Conservation (phyloP, 192 early-diverging fungal species). For the Podila clonocystis region DNA sequence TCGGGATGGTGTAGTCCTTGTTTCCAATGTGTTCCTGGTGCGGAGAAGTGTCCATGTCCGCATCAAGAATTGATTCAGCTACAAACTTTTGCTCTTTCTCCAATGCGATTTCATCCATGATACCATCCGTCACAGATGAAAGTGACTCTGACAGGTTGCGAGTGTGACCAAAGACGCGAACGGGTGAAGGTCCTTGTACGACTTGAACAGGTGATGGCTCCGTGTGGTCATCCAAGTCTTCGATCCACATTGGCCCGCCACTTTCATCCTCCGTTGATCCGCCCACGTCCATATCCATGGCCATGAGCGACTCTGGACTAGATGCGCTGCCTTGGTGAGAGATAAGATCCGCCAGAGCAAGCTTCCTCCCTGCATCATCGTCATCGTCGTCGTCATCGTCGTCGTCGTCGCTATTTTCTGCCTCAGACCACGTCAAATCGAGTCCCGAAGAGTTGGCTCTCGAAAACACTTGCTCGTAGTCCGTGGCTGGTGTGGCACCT, state of each 20-base stretch:
- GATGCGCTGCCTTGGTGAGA: not conserved
- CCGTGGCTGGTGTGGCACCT: not conserved
- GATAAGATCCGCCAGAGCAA: not conserved
- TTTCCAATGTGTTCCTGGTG: slow-evolving; percentile 16
- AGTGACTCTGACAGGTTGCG: not conserved
- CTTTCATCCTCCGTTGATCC: not conserved
- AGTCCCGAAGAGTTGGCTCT: slow-evolving; percentile 21
- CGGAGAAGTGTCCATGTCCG: too few species aligned
- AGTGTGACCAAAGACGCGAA: not conserved
- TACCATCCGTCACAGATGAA: not conserved
- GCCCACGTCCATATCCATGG: slow-evolving; percentile 3
- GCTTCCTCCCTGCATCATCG: not conserved
- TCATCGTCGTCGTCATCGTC: slow-evolving; percentile 2
- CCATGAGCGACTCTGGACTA: not conserved
- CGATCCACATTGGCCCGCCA: too few species aligned
- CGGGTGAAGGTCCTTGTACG: not conserved
- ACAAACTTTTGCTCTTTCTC: not conserved
- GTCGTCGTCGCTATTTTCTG: slow-evolving; percentile 7
- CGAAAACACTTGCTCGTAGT: slow-evolving; percentile 31
- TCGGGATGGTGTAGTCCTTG: slow-evolving; percentile 22
- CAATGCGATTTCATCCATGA: not conserved
- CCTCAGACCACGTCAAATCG: slow-evolving; percentile 9
- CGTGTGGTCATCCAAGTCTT: too few species aligned
- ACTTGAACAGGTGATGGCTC: too few species aligned
- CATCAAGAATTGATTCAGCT: not conserved